Evolutionary conservation across 495 filamentous ascomycete genomes (phyloP).

Genomic region (Bathelium albidoporum): DNA sequence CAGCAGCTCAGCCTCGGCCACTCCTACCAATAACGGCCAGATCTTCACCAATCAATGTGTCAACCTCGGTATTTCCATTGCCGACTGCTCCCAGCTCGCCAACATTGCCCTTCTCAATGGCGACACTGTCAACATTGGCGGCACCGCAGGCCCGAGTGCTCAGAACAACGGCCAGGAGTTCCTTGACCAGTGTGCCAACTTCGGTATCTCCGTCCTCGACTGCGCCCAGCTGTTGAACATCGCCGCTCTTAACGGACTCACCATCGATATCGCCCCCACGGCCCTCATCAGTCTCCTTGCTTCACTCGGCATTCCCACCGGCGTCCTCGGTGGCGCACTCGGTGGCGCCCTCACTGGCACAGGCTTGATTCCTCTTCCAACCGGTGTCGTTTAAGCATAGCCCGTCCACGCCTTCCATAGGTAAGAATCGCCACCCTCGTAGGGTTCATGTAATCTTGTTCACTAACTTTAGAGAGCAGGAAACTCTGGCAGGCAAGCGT

Average conservation of each 20-base stretch:
- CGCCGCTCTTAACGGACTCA: not conserved
- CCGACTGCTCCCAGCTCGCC: conserved; percentile 6
- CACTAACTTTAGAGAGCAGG: not conserved
- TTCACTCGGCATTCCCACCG: not conserved
- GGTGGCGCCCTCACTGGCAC: not conserved
- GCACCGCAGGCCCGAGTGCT: not conserved
- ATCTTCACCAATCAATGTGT: not conserved
- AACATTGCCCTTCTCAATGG: conserved; percentile 7
- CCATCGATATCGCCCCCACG: not conserved
- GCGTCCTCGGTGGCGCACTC: not conserved
- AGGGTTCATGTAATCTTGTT: not conserved
- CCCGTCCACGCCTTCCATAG: not conserved
- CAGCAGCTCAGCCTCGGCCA: not conserved
- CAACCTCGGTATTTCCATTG: conserved; percentile 3
- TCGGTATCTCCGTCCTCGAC: conserved; percentile 7
- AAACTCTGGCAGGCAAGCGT: not conserved
- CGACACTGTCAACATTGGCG: not conserved
- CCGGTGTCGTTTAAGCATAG: not conserved
- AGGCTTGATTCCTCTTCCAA: not conserved
- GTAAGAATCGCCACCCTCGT: not conserved
- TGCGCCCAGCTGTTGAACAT: conserved; percentile 3
- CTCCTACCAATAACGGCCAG: conserved; percentile 2
- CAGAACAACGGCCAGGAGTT: conserved; percentile 3
- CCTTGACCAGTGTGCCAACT: conserved; percentile 3
- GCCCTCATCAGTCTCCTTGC: not conserved